Conservation (phyloP, 2,329 filamentous ascomycete species). For the Penicillium sp. region DNA sequence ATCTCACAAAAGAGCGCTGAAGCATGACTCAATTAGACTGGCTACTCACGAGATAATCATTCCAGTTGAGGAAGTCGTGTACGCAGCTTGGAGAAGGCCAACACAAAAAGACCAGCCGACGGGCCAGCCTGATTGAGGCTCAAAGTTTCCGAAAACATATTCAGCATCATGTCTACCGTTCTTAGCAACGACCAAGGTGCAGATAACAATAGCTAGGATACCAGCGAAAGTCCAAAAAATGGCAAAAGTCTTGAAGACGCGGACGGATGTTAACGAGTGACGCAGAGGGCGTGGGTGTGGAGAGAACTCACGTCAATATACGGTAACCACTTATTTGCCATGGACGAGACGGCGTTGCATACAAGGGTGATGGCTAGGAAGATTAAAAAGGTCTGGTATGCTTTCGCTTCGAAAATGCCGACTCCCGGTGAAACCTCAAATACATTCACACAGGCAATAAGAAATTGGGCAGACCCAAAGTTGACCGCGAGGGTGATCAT, state of each 20-base stretch:
- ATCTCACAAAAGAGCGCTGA: too few species aligned
- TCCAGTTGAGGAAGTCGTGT: slow-evolving; percentile 70
- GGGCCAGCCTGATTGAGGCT: slow-evolving; percentile 70
- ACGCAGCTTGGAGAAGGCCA: slow-evolving; percentile 66
- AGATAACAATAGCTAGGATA: slow-evolving; percentile 66
- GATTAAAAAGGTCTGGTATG: slow-evolving; percentile 69
- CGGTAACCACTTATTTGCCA: slow-evolving; percentile 59
- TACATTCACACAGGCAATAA: slow-evolving; percentile 60
- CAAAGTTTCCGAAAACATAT: slow-evolving; percentile 59
- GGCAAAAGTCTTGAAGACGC: slow-evolving; percentile 73
- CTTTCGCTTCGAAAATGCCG: slow-evolving; percentile 55
- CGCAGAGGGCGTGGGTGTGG: background rate
- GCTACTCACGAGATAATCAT: slow-evolving; percentile 74
- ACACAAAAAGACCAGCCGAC: slow-evolving; percentile 72
- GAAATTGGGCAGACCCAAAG: slow-evolving; percentile 66
- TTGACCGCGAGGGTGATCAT: slow-evolving; percentile 75
- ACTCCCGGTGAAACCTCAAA: slow-evolving; percentile 54
- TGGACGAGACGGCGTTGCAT: slow-evolving; percentile 55
- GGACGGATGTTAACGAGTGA: slow-evolving; percentile 4
- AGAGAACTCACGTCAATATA: slow-evolving; percentile 65
- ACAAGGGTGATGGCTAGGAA: slow-evolving; percentile 71
- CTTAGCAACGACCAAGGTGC: slow-evolving; percentile 70
- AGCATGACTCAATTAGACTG: background rate
- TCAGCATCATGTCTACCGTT: slow-evolving; percentile 65
- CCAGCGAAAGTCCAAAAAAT: slow-evolving; percentile 70